Evolutionary conservation across 75 land plant genomes (phyloP).

Genomic region (Selaginella tamariscina): DNA sequence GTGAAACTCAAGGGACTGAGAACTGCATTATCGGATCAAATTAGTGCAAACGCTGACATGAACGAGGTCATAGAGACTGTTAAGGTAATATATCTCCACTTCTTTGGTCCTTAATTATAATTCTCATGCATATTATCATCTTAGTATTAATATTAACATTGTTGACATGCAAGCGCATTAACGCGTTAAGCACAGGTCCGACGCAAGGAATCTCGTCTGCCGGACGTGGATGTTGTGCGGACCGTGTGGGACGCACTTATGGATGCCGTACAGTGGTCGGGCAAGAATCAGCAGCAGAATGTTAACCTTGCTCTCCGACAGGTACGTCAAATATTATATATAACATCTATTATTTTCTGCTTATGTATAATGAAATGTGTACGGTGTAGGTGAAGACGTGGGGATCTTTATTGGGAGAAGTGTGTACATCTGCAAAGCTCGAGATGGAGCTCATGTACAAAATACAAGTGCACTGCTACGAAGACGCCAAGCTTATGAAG

Average conservation of each 20-base stretch:
- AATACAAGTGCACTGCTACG: conserved; percentile 91
- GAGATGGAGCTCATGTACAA: conserved; percentile 85
- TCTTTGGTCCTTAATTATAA: too few relatives aligned
- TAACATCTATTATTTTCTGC: neutral
- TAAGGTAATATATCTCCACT: too few relatives aligned
- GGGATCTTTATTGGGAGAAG: conserved; percentile 66
- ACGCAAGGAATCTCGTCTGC: conserved; percentile 66
- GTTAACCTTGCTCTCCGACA: conserved; percentile 82
- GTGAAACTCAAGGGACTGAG: conserved; percentile 59
- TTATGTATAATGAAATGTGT: neutral
- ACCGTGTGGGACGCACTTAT: conserved; percentile 87
- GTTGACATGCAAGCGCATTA: too few relatives aligned
- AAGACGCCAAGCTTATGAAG: conserved; percentile 96
- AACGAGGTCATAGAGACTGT: conserved; percentile 78
- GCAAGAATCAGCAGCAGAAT: conserved; percentile 96
- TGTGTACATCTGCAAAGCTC: conserved; percentile 68
- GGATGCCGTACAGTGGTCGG: conserved; percentile 99
- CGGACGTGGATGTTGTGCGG: conserved; percentile 82
- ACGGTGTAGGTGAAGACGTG: conserved; percentile 67
- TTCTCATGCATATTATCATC: too few relatives aligned
- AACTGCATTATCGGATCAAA: conserved; percentile 47
- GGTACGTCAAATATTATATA: conserved; percentile 32
- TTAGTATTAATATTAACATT: too few relatives aligned
- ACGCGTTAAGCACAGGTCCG: too few relatives aligned
- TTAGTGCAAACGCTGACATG: conserved; percentile 61